Percentiles rank a stretch among this genome's conserved stretches.
phyloP scores from a whole-genome alignment of 768 basidiomycete genomes.

The Mrakia gelida region DNA sequence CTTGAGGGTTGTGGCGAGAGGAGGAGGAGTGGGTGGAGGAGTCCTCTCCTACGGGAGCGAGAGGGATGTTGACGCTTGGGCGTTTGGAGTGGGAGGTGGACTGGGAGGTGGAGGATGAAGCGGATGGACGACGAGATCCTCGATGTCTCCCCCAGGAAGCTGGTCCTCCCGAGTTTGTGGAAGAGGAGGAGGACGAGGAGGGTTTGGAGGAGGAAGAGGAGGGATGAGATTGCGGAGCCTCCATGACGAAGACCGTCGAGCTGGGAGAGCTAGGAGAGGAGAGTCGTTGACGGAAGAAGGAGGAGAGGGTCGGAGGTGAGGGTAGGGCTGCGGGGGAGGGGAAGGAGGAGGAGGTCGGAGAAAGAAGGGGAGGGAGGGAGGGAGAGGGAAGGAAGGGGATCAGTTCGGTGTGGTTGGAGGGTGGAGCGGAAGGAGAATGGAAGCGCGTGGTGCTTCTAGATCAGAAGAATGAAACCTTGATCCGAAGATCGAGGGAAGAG shows the following conservation, averaged over 20 bases:
- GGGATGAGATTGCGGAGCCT: slow-evolving; percentile 10
- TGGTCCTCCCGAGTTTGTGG: neutral
- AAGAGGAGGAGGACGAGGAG: neutral
- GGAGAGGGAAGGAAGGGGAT: neutral
- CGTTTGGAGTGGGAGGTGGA: neutral
- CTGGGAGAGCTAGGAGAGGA: neutral
- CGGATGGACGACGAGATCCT: slow-evolving; percentile 1
- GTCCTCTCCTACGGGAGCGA: neutral
- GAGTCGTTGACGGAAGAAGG: neutral
- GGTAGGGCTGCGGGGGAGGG: neutral
- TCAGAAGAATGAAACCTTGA: neutral
- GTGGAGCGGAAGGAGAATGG: neutral
- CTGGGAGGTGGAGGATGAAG: neutral
- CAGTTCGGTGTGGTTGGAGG: neutral
- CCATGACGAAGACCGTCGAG: slow-evolving; percentile 1
- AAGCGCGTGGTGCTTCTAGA: neutral
- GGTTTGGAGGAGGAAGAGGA: neutral
- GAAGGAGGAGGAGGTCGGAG: neutral
- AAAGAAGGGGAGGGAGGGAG: neutral
- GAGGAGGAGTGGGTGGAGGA: neutral
- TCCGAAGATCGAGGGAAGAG: neutral
- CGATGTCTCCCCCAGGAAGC: slow-evolving; percentile 2
- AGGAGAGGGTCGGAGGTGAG: neutral
- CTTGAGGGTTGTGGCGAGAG: neutral
- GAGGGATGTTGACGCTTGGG: neutral